Evolutionary conservation across 2,329 filamentous ascomycete species (phyloP).

Genomic region (Claviceps quebecensis): DNA sequence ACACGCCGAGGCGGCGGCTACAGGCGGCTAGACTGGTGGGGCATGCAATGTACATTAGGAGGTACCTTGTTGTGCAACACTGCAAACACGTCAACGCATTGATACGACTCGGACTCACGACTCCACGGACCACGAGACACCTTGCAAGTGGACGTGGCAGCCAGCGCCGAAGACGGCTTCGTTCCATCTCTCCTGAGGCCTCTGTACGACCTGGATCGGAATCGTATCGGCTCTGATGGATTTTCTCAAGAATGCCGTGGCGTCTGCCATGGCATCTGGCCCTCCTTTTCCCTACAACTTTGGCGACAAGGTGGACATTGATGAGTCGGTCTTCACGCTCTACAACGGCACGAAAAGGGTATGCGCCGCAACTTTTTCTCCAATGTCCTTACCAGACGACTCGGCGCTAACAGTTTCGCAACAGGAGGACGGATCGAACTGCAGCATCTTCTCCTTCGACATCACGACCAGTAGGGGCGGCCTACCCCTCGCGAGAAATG

Average conservation of each 20-base stretch:
- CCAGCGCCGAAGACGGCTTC: neutral
- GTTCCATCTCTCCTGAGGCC: neutral
- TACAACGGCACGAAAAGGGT: conserved; percentile 89
- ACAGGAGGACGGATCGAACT: conserved; percentile 85
- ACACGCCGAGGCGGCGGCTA: too few species aligned
- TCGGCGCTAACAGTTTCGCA: neutral
- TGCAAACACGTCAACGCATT: too few species aligned
- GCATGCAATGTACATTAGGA: too few species aligned
- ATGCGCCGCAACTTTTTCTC: neutral
- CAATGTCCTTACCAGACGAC: neutral
- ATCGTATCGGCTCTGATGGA: conserved; percentile 49
- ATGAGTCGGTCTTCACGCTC: conserved; percentile 91
- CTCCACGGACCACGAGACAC: too few species aligned
- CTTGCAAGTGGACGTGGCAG: neutral
- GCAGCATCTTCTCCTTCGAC: conserved; percentile 96
- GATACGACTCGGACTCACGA: too few species aligned
- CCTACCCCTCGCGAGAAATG: conserved; percentile 80
- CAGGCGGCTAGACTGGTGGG: too few species aligned
- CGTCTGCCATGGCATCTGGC: conserved; percentile 89
- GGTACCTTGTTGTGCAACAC: too few species aligned
- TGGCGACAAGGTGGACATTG: conserved; percentile 81
- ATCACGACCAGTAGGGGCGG: conserved; percentile 65
- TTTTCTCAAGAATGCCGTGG: conserved; percentile 94
- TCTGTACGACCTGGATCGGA: neutral
- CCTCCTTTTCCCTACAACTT: conserved; percentile 87